phyloP scores from a whole-genome alignment of 2,329 filamentous ascomycete genomes.

The Fusarium acutatum region DNA sequence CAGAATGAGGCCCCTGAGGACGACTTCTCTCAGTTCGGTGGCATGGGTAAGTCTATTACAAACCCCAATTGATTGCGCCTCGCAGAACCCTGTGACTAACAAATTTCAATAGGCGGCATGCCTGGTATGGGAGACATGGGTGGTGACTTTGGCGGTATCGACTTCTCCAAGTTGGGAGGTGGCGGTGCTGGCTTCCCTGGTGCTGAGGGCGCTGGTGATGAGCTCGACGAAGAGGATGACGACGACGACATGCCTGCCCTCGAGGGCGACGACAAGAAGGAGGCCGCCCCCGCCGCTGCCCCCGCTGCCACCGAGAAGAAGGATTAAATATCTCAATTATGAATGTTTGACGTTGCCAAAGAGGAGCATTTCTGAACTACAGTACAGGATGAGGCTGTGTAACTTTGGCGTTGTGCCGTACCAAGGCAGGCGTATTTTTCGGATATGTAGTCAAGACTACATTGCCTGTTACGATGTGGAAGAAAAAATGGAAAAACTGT shows the following conservation, averaged over 20 bases:
- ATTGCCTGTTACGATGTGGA: conserved; percentile 36
- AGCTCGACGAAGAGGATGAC: conserved; percentile 66
- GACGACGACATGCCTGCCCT: conserved; percentile 89
- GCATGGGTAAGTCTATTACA: conserved; percentile 64
- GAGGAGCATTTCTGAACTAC: conserved; percentile 31
- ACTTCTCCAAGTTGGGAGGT: conserved; percentile 89
- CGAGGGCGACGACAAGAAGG: conserved; percentile 66
- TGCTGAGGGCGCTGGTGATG: conserved; percentile 56
- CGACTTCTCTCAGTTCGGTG: conserved; percentile 74
- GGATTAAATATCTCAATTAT: conserved; percentile 41
- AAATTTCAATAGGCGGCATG: conserved; percentile 57
- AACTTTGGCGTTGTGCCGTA: conserved; percentile 39
- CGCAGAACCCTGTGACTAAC: neutral
- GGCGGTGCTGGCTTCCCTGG: conserved; percentile 65
- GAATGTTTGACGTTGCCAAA: conserved; percentile 30
- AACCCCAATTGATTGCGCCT: neutral
- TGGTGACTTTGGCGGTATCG: conserved; percentile 85
- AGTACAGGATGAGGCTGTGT: conserved; percentile 33
- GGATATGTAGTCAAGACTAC: conserved; percentile 27
- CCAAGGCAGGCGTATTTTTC: conserved; percentile 32
- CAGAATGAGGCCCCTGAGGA: conserved; percentile 90
- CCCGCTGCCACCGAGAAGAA: conserved; percentile 51
- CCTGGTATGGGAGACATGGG: conserved; percentile 55
- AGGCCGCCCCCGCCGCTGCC: conserved; percentile 43
- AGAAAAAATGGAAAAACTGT: conserved; percentile 35